Conservation (phyloP, 2,329 filamentous ascomycete genomes). For the Talaromyces sp. region DNA sequence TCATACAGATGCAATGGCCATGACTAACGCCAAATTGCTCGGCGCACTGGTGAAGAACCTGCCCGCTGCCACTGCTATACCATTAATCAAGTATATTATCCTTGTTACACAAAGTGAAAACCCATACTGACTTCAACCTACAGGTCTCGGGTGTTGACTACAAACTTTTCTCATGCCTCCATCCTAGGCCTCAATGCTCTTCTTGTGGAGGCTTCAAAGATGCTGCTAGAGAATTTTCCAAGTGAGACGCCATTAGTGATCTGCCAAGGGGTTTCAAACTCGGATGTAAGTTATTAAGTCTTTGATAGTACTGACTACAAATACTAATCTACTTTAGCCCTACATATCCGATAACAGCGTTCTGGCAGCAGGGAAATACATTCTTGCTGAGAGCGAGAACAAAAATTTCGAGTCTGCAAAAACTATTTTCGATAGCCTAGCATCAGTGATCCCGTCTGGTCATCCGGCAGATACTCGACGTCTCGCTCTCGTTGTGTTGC, state of each 20-base stretch:
- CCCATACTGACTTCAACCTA: constrained; percentile 26
- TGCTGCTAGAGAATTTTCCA: constrained; percentile 63
- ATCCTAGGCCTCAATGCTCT: constrained; percentile 86
- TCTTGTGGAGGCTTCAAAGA: constrained; percentile 71
- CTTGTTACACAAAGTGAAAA: background rate
- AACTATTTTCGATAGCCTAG: constrained; percentile 73
- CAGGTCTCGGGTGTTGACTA: constrained; percentile 73
- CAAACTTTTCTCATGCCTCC: constrained; percentile 71
- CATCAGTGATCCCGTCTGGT: constrained; percentile 71
- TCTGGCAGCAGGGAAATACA: constrained; percentile 84
- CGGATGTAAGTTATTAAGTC: constrained; percentile 58
- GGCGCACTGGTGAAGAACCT: constrained; percentile 87
- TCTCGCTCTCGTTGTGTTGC: constrained; percentile 78
- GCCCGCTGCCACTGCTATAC: constrained; percentile 63
- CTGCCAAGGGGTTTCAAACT: constrained; percentile 72
- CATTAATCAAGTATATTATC: constrained; percentile 52
- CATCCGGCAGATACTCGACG: constrained; percentile 78
- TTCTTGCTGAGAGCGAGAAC: constrained; percentile 61
- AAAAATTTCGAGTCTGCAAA: constrained; percentile 71
- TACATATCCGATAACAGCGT: constrained; percentile 85
- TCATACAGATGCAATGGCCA: constrained; percentile 62
- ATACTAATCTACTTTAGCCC: constrained; percentile 48
- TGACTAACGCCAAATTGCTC: constrained; percentile 85
- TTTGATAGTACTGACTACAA: background rate
- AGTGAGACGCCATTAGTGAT: constrained; percentile 75